phyloP scores from a whole-genome alignment of 148 eudicot genomes.

The Pharnaceum exiguum region DNA sequence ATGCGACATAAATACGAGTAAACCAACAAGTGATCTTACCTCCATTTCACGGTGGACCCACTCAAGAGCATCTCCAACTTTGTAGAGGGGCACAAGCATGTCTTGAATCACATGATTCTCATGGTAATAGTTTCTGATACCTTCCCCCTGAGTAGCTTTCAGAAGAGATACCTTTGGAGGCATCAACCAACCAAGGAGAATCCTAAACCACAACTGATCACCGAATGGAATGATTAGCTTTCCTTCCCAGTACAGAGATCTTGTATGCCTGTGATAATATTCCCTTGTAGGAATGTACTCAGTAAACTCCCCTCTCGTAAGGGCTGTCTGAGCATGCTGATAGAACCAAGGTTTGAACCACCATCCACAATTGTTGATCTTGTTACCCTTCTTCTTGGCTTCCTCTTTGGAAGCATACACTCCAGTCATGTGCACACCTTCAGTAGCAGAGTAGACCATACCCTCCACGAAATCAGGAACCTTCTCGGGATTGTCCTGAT shows the following conservation, averaged over 20 bases:
- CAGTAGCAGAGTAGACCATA: conserved; percentile 59
- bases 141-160: conserved; percentile 94
- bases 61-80: conserved; percentile 90
- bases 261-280: conserved; percentile 90
- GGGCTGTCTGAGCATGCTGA: conserved; percentile 72
- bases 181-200: conserved; percentile 85
- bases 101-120: conserved; percentile 93
- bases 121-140: conserved; percentile 87
- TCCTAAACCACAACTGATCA: conserved; percentile 88
- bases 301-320: conserved; percentile 69
- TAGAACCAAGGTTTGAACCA: conserved; percentile 97
- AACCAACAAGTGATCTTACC: conserved; percentile 38
- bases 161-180: conserved; percentile 93
- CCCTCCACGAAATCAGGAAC: conserved; percentile 80
- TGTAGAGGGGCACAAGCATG: conserved; percentile 92
- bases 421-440: conserved; percentile 79
- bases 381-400: conserved; percentile 74
- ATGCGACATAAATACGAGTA: background rate
- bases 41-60: conserved; percentile 89
- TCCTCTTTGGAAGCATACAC: conserved; percentile 68
- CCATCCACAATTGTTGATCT: conserved; percentile 65
- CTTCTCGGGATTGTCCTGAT: conserved; percentile 75
- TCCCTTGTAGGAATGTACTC: conserved; percentile 94
- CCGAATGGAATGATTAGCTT: conserved; percentile 87
- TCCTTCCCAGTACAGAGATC: conserved; percentile 92